Evolutionary conservation across 2,329 filamentous ascomycete genomes (phyloP).

Genomic region (Aspergillus candidus): DNA sequence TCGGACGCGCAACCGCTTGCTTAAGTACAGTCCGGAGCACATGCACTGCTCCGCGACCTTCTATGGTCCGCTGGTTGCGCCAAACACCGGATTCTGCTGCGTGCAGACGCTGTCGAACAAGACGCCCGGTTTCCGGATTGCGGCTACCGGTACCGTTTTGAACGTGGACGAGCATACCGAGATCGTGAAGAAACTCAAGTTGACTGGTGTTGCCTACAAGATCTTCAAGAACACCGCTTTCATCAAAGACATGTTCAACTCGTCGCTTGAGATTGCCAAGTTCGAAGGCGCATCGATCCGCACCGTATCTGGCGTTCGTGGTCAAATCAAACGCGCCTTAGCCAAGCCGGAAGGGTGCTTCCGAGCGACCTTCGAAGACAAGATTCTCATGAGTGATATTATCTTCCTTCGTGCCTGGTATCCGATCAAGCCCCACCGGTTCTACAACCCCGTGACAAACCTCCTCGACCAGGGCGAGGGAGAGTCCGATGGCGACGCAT

Average conservation of each 20-base stretch:
- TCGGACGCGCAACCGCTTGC: constrained; percentile 88
- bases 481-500: constrained; percentile 41
- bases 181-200: constrained; percentile 98
- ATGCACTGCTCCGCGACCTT: constrained; percentile 98
- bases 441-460: constrained; percentile 95
- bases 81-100: constrained; percentile 91
- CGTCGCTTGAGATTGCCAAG: constrained; percentile 88
- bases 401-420: constrained; percentile 97
- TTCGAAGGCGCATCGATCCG: constrained; percentile 95
- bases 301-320: constrained; percentile 89
- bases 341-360: constrained; percentile 92
- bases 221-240: constrained; percentile 99
- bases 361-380: constrained; percentile 97
- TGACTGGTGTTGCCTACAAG: constrained; percentile 89
- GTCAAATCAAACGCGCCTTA: constrained; percentile 94
- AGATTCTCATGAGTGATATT: constrained; percentile 93
- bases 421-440: constrained; percentile 86
- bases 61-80: constrained; percentile 89
- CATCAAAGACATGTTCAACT: constrained; percentile 97
- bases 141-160: constrained; percentile 87
- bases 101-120: constrained; percentile 82
- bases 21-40: constrained; percentile 98
- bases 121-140: constrained; percentile 85
- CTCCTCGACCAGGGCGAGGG: constrained; percentile 58
- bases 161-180: constrained; percentile 93